These are phyloP conservation scores for Mediolabrus comicus DNA, from an alignment of 108 stramenopile genomes.

Conservation along the genomic window DNA sequence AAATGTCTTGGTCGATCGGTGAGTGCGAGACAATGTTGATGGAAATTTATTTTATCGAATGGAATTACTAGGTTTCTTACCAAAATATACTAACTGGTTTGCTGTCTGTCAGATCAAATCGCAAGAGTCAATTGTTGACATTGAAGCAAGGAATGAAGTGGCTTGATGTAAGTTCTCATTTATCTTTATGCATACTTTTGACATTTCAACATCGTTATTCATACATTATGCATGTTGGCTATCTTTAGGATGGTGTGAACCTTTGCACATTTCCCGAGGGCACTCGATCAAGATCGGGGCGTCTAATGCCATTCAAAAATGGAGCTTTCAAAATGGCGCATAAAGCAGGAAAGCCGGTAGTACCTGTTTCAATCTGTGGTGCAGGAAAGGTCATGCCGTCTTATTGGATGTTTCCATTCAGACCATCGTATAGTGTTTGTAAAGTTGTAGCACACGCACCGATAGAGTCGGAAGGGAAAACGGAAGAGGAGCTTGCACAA, in stretches of 20 bases:
- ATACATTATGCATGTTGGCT: background rate
- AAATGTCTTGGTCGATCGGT: constrained; percentile 80
- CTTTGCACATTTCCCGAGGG: constrained; percentile 89
- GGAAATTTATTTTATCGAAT: too few relatives aligned
- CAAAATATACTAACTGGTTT: background rate
- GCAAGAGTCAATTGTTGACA: constrained; percentile 72
- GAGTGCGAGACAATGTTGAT: background rate
- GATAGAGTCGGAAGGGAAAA: constrained; percentile 71
- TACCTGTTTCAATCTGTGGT: constrained; percentile 78
- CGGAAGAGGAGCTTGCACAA: constrained; percentile 76
- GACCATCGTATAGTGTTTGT: constrained; percentile 44
- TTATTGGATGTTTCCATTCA: constrained; percentile 81
- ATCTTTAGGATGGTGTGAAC: constrained; percentile 73
- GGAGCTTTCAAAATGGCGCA: constrained; percentile 93
- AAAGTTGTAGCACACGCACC: constrained; percentile 80
- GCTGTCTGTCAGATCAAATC: constrained; percentile 28
- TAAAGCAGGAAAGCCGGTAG: constrained; percentile 77
- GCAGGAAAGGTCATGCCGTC: constrained; percentile 67
- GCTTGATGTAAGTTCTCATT: constrained; percentile 57
- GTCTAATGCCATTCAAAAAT: constrained; percentile 80
- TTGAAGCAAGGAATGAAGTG: constrained; percentile 83
- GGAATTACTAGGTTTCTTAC: background rate
- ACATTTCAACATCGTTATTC: background rate
- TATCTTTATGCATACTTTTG: background rate
- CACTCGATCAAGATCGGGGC: constrained; percentile 71